Base-by-base conservation (phyloP, 257 asterid genomes). In the Nemophila menziesii region DNA sequence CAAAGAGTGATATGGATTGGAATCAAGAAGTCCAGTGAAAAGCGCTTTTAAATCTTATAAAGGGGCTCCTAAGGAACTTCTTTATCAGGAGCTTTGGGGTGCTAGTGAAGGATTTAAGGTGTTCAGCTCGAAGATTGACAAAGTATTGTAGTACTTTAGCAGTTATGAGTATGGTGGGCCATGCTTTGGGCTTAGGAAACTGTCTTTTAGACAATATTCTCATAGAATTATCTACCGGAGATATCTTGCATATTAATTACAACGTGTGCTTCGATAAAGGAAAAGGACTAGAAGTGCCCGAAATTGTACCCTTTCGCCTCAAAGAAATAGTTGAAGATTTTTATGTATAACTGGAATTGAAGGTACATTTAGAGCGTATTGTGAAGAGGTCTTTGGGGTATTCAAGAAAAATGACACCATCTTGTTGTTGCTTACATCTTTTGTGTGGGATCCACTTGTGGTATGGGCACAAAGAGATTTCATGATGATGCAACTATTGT, bases 251-350 rank as follows among this genome's bases (percentile, higher is more conserved):
- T 66, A 90, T 90, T 23, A 96, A 90, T 69, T 90, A 90, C 82
- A 90, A 85, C 61, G 96, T 90, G 62, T 90, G 94, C 75, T 90
- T 90, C 71, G 98, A 90, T 70, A 90, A 90, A 83, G 98, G 98
- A 55, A 86, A 77, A 63, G 69, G 98, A 43, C 50, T 90, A 47
- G 85, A 85, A 69, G 78, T 90, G 55, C 98, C 98, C 59, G 98
- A 90, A 77, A 81, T 90, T 57, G 98, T 90, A 45, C 98, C 98
- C 48, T 90, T 90, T 61, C 98, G 98, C 67, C 80, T 90, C 53
- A 90, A 95, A 44, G 96, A 81, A 77, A 90, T 92, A 58, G 73
- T 90, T 55, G 98, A 85, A 75, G 84, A 85, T 61, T 92, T 63
- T 63, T 90, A 57, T 95, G 98, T 50, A 64, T 90, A 56, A 84